These are phyloP conservation scores for Lophiostoma macrostomum DNA, from an alignment of 495 filamentous ascomycete species.

Conservation along the genomic window DNA sequence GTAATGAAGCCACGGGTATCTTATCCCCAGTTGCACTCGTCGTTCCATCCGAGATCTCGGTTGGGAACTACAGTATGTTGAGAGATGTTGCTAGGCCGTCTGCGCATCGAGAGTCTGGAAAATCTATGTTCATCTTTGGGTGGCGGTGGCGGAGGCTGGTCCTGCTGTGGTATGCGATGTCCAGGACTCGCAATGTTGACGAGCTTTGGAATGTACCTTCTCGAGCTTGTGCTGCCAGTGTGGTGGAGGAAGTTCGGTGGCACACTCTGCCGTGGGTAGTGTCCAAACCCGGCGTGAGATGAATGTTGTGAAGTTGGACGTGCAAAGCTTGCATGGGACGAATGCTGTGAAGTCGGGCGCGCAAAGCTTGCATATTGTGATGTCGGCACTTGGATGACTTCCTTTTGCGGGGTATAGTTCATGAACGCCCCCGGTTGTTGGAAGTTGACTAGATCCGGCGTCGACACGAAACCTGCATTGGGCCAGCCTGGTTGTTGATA, in stretches of 20 bases:
- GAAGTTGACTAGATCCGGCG: conserved; percentile 21
- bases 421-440: conserved; percentile 19
- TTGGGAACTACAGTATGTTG: conserved; percentile 26
- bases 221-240: conserved; percentile 9
- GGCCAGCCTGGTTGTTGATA: conserved; percentile 27
- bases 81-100: conserved; percentile 27
- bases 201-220: conserved; percentile 23
- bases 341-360: too few relatives aligned
- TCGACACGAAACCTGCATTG: conserved; percentile 21
- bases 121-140: conserved; percentile 29
- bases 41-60: conserved; percentile 26
- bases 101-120: conserved; percentile 19
- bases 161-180: conserved; percentile 6
- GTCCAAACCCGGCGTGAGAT: too few relatives aligned
- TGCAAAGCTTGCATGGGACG: too few relatives aligned
- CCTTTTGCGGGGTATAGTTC: conserved; percentile 18
- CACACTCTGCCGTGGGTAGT: conserved; percentile 21
- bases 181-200: conserved; percentile 20
- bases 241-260: conserved; percentile 27
- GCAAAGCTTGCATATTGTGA: conserved; percentile 22
- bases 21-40: conserved; percentile 28
- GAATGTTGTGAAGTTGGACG: too few relatives aligned
- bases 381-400: conserved; percentile 18
- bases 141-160: conserved; percentile 25
- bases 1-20: neutral